Evolutionary conservation across 164 flowering plant species (phyloP).

Genomic region (Annona cherimola): DNA sequence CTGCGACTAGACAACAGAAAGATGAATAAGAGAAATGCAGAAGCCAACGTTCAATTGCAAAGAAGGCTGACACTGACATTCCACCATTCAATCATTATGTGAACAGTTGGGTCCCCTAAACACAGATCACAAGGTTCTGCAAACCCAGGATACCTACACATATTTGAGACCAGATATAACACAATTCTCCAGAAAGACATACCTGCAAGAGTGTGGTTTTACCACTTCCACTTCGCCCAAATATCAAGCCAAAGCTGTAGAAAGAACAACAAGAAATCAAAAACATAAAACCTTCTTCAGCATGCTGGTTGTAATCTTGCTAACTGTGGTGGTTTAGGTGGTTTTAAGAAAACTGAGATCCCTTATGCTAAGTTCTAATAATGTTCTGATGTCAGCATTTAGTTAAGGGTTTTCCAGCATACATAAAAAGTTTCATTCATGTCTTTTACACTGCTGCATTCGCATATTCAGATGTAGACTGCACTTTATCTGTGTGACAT

Average conservation of each 20-base stretch:
- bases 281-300: not conserved
- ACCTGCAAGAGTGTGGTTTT: slow-evolving; percentile 99
- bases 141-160: not conserved
- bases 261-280: not conserved
- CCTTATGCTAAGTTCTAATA: too few relatives aligned
- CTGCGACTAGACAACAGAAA: not conserved
- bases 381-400: too few relatives aligned
- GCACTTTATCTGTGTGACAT: too few relatives aligned
- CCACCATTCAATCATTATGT: not conserved
- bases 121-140: not conserved
- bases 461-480: too few relatives aligned
- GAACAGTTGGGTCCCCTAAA: not conserved
- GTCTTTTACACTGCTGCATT: too few relatives aligned
- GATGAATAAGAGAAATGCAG: not conserved
- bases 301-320: too few relatives aligned
- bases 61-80: not conserved
- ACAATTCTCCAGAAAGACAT: slow-evolving; percentile 2
- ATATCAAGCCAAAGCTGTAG: slow-evolving; percentile 89
- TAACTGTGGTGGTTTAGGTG: too few relatives aligned
- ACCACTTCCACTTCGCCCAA: slow-evolving; percentile 98
- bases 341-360: too few relatives aligned
- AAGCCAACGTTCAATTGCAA: not conserved
- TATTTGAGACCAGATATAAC: not conserved
- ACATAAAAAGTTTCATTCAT: too few relatives aligned
- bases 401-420: too few relatives aligned